These are phyloP conservation scores for Rosa hybrid DNA, from an alignment of 331 rosid genomes.

Conservation along the genomic window DNA sequence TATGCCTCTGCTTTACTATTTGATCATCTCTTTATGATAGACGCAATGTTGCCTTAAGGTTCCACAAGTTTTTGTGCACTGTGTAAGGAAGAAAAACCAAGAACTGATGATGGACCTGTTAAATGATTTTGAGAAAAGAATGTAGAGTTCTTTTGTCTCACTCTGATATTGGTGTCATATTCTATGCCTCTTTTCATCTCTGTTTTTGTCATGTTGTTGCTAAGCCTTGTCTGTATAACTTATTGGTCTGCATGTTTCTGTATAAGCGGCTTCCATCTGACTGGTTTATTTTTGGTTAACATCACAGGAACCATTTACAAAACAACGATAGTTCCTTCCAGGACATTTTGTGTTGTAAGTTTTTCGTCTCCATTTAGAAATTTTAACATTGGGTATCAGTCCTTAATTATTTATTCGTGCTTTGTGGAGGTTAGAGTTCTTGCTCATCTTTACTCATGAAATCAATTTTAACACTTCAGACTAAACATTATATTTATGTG, in stretches of 20 bases:
- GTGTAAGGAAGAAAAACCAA: background rate
- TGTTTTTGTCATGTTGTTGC: slow-evolving; percentile 10
- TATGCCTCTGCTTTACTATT: background rate
- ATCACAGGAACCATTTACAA: slow-evolving; percentile 88
- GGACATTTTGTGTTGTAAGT: slow-evolving; percentile 91
- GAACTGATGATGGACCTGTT: background rate
- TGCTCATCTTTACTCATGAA: slow-evolving; percentile 14
- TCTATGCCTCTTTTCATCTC: slow-evolving; percentile 7
- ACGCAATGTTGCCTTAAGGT: background rate
- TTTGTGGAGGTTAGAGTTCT: slow-evolving; percentile 17
- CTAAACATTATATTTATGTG: slow-evolving; percentile 14
- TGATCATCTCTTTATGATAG: background rate
- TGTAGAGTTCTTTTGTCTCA: too few species aligned
- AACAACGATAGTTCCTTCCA: slow-evolving; percentile 86
- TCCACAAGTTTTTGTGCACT: background rate
- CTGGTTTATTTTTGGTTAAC: slow-evolving; percentile 30
- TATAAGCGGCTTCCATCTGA: slow-evolving; percentile 33
- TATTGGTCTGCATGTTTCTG: slow-evolving; percentile 7
- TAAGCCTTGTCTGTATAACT: slow-evolving; percentile 21
- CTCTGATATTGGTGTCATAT: slow-evolving; percentile 3
- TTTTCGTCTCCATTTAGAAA: slow-evolving; percentile 29
- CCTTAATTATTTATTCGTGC: slow-evolving; percentile 19
- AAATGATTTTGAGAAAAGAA: background rate
- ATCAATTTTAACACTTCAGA: slow-evolving; percentile 8
- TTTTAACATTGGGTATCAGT: slow-evolving; percentile 30